phyloP scores from a whole-genome alignment of 768 basidiomycete genomes.

The Fomitopsis pulvina region DNA sequence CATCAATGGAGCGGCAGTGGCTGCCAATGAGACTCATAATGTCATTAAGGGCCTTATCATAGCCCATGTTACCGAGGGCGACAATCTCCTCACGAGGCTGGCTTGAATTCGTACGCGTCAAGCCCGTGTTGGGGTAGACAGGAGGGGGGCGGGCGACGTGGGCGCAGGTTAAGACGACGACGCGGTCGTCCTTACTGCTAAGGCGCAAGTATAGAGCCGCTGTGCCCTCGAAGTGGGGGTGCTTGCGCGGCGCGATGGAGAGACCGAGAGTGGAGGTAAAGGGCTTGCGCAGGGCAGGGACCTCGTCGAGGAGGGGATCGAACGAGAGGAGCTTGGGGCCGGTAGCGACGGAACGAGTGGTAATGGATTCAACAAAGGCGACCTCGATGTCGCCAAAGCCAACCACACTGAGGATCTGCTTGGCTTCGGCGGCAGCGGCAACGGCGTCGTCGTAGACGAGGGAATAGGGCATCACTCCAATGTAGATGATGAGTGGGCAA shows the following conservation, averaged over 20 bases:
- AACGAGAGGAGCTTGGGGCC: slow-evolving; percentile 2
- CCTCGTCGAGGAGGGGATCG: not conserved
- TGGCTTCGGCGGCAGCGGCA: not conserved
- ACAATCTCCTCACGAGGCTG: slow-evolving; percentile 6
- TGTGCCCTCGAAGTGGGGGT: slow-evolving; percentile 14
- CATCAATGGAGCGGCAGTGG: slow-evolving; percentile 3
- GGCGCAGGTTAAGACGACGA: slow-evolving; percentile 21
- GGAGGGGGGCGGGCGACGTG: slow-evolving; percentile 32
- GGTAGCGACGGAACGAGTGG: not conserved
- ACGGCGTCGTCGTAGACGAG: not conserved
- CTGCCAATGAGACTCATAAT: slow-evolving; percentile 4
- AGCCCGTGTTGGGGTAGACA: slow-evolving; percentile 18
- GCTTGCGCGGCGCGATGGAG: slow-evolving; percentile 14
- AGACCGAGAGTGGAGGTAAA: slow-evolving; percentile 32
- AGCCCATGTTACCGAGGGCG: slow-evolving; percentile 7
- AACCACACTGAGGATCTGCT: not conserved
- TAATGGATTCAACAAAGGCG: slow-evolving; percentile 2
- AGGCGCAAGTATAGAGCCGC: slow-evolving; percentile 27
- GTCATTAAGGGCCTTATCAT: slow-evolving; percentile 2
- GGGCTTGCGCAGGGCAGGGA: slow-evolving; percentile 13
- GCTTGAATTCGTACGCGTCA: not conserved
- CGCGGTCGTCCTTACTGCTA: slow-evolving; percentile 17
- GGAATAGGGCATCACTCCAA: slow-evolving; percentile 4
- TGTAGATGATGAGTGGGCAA: not conserved
- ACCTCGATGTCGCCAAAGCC: slow-evolving; percentile 7